Percentiles rank a stretch among this genome's conserved stretches.
phyloP scores from a whole-genome alignment of 2,329 filamentous ascomycete genomes.

The Chrysoporthe cubensis region DNA sequence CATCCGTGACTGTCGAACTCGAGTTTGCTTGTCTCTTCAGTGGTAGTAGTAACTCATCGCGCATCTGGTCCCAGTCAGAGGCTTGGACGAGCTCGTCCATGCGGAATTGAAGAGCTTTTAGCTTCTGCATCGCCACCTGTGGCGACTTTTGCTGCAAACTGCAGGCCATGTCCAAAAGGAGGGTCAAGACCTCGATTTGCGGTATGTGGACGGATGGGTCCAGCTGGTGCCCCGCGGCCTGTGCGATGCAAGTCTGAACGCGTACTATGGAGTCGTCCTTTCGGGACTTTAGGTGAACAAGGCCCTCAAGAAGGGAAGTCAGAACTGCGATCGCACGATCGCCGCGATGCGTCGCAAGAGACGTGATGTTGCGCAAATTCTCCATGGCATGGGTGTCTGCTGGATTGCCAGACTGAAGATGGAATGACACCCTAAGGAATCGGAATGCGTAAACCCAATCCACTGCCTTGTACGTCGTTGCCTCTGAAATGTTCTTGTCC shows the following conservation, averaged over 20 bases:
- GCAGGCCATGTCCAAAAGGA: constrained; percentile 72
- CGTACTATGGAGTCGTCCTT: constrained; percentile 70
- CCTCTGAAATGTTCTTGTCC: constrained; percentile 70
- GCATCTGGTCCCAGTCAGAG: constrained; percentile 50
- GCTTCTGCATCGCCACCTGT: constrained; percentile 60
- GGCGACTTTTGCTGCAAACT: constrained; percentile 67
- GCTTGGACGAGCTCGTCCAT: constrained; percentile 59
- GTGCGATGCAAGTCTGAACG: constrained; percentile 74
- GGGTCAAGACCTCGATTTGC: constrained; percentile 67
- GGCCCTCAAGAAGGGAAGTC: constrained; percentile 69
- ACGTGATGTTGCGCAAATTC: constrained; percentile 67
- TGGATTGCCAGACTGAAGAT: constrained; percentile 62
- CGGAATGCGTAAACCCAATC: constrained; percentile 80
- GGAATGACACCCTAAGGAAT: constrained; percentile 72
- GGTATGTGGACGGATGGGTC: constrained; percentile 65
- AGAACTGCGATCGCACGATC: constrained; percentile 69
- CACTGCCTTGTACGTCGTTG: constrained; percentile 67
- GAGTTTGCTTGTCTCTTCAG: constrained; percentile 55
- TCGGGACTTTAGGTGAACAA: constrained; percentile 68
- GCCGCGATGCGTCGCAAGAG: constrained; percentile 60
- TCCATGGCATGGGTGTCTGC: constrained; percentile 68
- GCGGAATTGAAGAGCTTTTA: constrained; percentile 63
- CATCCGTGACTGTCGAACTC: constrained; percentile 56
- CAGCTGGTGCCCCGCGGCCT: constrained; percentile 72
- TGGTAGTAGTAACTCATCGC: constrained; percentile 57